Evolutionary conservation across 2,329 filamentous ascomycete species (phyloP), one percentile per base, ranked within the genome.

Genomic region (Zymoseptoria ardabiliae): DNA sequence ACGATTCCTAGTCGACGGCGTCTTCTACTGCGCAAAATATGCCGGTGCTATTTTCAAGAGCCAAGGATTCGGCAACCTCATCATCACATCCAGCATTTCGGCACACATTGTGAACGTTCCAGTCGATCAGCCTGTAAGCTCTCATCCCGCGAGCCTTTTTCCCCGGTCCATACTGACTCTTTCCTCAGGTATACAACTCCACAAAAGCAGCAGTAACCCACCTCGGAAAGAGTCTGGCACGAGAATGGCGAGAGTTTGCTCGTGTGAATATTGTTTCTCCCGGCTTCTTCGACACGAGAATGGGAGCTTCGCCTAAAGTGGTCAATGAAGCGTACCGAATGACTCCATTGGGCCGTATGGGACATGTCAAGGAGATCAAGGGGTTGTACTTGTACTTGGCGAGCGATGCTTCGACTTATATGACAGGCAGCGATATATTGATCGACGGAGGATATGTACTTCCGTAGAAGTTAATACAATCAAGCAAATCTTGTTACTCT

Each of bases 191-290:
- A 11, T 85, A 84, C 70, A 85, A 85, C 62, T 77, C 76, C 7
- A 79, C 77, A 28, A 84, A 85, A 67, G 81, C 82, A 0, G 81
- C 77, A 23, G 76, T 83, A 17, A 81, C 78, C 2, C 82, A 85
- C 58, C 76, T 85, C 45, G 80, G 80, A 54, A 83, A 82, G 68
- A 79, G 75, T 1, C 72, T 85, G 23, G 81, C 82, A 0, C 73
- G 79, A 4, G 82, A 85, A 63, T 84, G 82, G 82, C 72, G 79
- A 11, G 79, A 82, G 2, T 69, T 84, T 63, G 82, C 81, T 2
- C 75, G 82, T 2, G 82, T 83, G 25, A 85, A 84, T 65, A 75
- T 80, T 51, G 78, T 84, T 10, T 79, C 76, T 0, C 79, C 79
- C 0, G 80, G 80, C 9, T 84, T 81, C 69, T 81, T 84, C 64